Conservation (phyloP, 805 yeast genomes). For the Wickerhamomyces queroliae region DNA sequence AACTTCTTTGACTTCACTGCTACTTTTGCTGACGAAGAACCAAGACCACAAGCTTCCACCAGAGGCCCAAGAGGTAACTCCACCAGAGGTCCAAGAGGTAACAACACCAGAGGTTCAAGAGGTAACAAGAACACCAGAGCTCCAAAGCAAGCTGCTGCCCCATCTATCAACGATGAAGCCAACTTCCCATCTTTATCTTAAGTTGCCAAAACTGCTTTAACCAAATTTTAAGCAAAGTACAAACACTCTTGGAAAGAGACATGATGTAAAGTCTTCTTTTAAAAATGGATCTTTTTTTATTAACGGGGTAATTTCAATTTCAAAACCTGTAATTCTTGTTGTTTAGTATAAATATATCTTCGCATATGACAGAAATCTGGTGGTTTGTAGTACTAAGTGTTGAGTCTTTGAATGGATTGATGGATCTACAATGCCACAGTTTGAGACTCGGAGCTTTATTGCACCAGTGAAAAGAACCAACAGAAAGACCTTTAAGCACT, state of each 20-base stretch:
- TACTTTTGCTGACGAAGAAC: constrained; percentile 55
- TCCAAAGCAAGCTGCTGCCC: constrained; percentile 27
- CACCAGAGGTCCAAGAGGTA: constrained; percentile 24
- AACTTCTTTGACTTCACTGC: constrained; percentile 69
- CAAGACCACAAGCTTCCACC: constrained; percentile 24
- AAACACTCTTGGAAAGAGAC: too few species aligned
- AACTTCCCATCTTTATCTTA: constrained; percentile 70
- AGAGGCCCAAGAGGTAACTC: constrained; percentile 30
- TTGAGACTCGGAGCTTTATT: too few species aligned
- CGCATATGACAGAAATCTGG: neutral
- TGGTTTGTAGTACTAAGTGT: neutral
- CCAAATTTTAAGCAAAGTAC: neutral
- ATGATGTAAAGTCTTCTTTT: too few species aligned
- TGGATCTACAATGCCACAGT: too few species aligned
- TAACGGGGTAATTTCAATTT: too few species aligned
- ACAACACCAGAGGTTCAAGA: constrained; percentile 21
- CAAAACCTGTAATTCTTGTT: constrained; percentile 1
- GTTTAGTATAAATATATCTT: constrained; percentile 1
- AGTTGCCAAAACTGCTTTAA: constrained; percentile 2
- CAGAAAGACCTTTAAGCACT: too few species aligned
- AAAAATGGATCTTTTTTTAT: too few species aligned
- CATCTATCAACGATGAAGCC: constrained; percentile 43
- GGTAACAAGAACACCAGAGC: constrained; percentile 21
- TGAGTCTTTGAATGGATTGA: too few species aligned
- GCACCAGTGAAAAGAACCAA: too few species aligned